Base-by-base conservation (phyloP, 148 eudicot genomes). In the Camellia japonica region DNA sequence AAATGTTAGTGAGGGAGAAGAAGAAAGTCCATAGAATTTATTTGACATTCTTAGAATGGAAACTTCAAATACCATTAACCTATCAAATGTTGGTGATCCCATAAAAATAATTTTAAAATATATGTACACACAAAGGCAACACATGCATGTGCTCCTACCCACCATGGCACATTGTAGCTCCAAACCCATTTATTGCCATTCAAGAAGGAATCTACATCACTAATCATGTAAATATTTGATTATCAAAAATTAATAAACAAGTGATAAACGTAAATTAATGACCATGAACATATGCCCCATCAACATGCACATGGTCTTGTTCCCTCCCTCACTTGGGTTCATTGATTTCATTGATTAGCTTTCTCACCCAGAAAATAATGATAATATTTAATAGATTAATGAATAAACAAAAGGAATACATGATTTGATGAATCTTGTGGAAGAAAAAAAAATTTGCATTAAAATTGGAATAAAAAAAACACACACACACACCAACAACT, bases 241-340 rank as follows among this genome's bases (percentile, higher is more conserved):
- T 42, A 15, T 14, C 42, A 14, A n/a, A n/a, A n/a, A n/a, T n/a
- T n/a, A n/a, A 8, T 47, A 49, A 19, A 52, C 60, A 51, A 23
- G 43, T 18, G 23, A 30, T 30, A n/a, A 52, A 71, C 14, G 3
- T 10, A 8, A 56, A 83, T 16, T 65, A 61, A 54, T 79, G 80
- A 77, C 74, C 51, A 76, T 84, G 56, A 59, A 75, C 74, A 77
- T 75, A 82, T 74, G 49, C n/a, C 78, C 87, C 87, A 82, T 74
- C 16, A 74, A 74, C 86, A 87, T 76, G 82, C 90, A 87, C 90
- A 87, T 87, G 90, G 83, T 52, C 83, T 19, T 87, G 86, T 81
- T 87, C 82, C 90, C 90, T 70, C 76, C 18, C 71, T 42, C 60
- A 7, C 52, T 74, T 66, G 70, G 67, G 16, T 56, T 56, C 56